phyloP scores from a whole-genome alignment of 192 early-diverging fungal genomes.

The Coemansia asiatica region DNA sequence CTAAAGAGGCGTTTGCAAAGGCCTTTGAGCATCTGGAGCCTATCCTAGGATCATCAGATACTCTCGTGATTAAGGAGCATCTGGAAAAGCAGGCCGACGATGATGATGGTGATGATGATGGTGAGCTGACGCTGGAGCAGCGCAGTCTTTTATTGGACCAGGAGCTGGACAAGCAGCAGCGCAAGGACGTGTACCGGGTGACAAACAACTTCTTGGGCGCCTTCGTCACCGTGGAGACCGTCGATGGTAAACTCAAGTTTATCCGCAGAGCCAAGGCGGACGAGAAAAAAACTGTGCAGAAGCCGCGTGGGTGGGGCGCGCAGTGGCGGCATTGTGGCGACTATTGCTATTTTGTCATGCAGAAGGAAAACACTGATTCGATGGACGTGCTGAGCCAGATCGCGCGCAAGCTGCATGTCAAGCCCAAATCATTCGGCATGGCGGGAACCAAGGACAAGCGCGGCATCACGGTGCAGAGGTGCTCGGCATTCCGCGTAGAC shows the following conservation, averaged over 20 bases:
- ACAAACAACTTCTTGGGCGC: constrained; percentile 53
- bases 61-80: constrained; percentile 24
- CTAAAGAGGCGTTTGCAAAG: constrained; percentile 23
- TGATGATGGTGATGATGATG: background rate
- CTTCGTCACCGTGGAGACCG: constrained; percentile 38
- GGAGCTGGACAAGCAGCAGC: constrained; percentile 39
- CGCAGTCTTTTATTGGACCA: constrained; percentile 29
- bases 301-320: constrained; percentile 10
- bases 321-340: constrained; percentile 68
- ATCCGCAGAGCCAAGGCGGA: constrained; percentile 6
- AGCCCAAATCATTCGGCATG: constrained; percentile 66
- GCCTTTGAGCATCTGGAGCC: constrained; percentile 25
- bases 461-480: constrained; percentile 82
- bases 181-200: constrained; percentile 43
- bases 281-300: constrained; percentile 4
- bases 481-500: constrained; percentile 66
- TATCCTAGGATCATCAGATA: constrained; percentile 30
- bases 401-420: constrained; percentile 14
- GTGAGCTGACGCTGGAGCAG: constrained; percentile 16
- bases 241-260: constrained; percentile 41
- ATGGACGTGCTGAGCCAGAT: constrained; percentile 75
- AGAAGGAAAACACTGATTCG: constrained; percentile 92
- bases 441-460: constrained; percentile 96
- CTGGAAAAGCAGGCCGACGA: constrained; percentile 11
- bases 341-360: constrained; percentile 81